Evolutionary conservation across 164 flowering plant genomes (phyloP).

Genomic region (Nymphaea thermarum): DNA sequence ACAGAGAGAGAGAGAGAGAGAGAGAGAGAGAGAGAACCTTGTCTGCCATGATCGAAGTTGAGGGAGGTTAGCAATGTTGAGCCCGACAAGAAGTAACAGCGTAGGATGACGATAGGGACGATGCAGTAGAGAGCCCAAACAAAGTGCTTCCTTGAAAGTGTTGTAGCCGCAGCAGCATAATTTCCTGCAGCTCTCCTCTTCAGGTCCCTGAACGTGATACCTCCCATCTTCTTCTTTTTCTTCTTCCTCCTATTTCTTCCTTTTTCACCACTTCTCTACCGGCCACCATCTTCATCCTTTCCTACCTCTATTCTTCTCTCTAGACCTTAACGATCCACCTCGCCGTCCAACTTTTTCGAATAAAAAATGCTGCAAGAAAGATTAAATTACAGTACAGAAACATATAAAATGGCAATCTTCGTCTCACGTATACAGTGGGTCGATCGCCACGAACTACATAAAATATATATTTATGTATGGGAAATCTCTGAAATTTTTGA

Average conservation of each 20-base stretch:
- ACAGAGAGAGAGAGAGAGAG: constrained; percentile 1
- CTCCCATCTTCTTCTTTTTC: not conserved
- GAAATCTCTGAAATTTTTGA: too few relatives aligned
- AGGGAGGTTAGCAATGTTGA: not conserved
- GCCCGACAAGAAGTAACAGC: not conserved
- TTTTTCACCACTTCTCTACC: not conserved
- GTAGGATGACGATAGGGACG: not conserved
- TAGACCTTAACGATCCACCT: too few relatives aligned
- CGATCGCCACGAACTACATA: too few relatives aligned
- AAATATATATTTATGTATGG: too few relatives aligned
- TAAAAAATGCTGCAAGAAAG: too few relatives aligned
- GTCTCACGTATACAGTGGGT: too few relatives aligned
- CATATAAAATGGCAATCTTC: too few relatives aligned
- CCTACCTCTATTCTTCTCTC: not conserved
- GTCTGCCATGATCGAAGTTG: not conserved
- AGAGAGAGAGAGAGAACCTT: not conserved
- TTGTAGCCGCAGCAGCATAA: not conserved
- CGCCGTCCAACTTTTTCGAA: too few relatives aligned
- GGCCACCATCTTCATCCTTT: too few relatives aligned
- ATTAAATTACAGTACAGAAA: too few relatives aligned
- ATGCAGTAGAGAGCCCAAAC: not conserved
- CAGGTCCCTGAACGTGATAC: not conserved
- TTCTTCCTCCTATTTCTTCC: not conserved
- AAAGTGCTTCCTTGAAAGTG: not conserved
- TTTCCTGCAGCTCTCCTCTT: not conserved